A percentile compares a stretch with the other conserved stretches of the same genome.
These are phyloP conservation scores for Acanthamoeba polyphaga DNA, from an alignment of 208 protist species.

Conservation along the genomic window DNA sequence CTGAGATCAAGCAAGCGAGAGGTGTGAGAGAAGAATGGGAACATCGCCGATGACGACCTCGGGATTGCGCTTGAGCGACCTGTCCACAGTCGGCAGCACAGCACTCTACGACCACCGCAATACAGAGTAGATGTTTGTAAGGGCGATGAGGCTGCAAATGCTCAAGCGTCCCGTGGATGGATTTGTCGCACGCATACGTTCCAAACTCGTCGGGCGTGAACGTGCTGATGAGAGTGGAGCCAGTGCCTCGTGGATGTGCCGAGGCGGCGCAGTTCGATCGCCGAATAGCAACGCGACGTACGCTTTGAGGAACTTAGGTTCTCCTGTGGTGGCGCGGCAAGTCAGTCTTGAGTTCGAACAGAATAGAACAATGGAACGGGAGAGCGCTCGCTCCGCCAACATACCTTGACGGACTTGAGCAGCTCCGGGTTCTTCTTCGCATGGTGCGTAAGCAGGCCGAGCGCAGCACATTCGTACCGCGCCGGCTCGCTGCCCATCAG, in stretches of 20 bases:
- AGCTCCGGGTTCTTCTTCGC: slow-evolving; percentile 40
- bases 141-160: background rate
- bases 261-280: slow-evolving; percentile 71
- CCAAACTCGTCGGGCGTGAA: slow-evolving; percentile 66
- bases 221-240: slow-evolving; percentile 5
- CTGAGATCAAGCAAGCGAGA: slow-evolving; percentile 67
- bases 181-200: background rate
- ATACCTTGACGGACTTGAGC: slow-evolving; percentile 21
- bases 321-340: background rate
- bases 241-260: slow-evolving; percentile 20
- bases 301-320: slow-evolving; percentile 74
- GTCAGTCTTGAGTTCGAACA: background rate
- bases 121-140: background rate
- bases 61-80: slow-evolving; percentile 71
- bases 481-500: slow-evolving; percentile 74
- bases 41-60: slow-evolving; percentile 68
- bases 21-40: slow-evolving; percentile 43
- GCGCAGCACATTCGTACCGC: slow-evolving; percentile 55
- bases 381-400: background rate
- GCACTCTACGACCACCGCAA: background rate
- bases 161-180: too few relatives aligned
- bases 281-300: slow-evolving; percentile 75
- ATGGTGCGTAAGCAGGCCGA: slow-evolving; percentile 42
- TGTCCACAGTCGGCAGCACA: slow-evolving; percentile 62
- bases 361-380: background rate